These are phyloP conservation scores for Smallanthus sonchifolius DNA, from an alignment of 129 eudicot genomes.

Conservation along the genomic window DNA sequence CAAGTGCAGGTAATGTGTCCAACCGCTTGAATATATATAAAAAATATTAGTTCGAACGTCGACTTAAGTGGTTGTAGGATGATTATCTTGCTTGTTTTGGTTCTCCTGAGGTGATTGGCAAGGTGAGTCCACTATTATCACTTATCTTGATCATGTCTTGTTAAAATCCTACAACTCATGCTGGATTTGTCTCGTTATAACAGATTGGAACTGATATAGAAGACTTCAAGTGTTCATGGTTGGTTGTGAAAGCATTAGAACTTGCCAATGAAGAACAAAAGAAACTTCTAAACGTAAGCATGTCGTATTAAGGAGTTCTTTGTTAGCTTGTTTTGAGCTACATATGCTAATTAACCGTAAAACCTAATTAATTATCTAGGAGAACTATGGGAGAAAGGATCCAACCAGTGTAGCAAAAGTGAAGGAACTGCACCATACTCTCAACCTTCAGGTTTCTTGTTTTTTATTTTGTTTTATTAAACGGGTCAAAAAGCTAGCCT, in stretches of 20 bases:
- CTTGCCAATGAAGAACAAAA: conserved; percentile 62
- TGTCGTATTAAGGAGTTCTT: background rate
- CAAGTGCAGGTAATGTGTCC: conserved; percentile 63
- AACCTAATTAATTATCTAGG: conserved; percentile 24
- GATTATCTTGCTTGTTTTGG: conserved; percentile 85
- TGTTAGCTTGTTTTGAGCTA: too few relatives aligned
- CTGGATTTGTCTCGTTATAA: background rate
- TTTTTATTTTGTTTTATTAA: background rate
- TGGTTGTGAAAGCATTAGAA: conserved; percentile 68
- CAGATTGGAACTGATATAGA: conserved; percentile 75
- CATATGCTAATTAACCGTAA: too few relatives aligned
- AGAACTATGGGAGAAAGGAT: conserved; percentile 66
- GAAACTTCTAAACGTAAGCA: conserved; percentile 48
- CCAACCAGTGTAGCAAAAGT: conserved; percentile 60
- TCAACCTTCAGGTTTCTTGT: conserved; percentile 58
- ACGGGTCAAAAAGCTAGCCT: too few relatives aligned
- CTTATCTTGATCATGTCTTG: background rate
- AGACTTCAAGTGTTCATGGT: conserved; percentile 76
- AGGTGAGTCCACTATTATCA: conserved; percentile 38
- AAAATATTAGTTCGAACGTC: background rate
- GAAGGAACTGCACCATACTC: conserved; percentile 48
- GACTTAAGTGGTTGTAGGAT: conserved; percentile 37
- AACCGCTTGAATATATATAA: too few relatives aligned
- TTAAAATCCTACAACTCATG: too few relatives aligned
- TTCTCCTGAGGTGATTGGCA: conserved; percentile 76